A percentile compares a stretch with the other conserved stretches of the same genome.
phyloP scores from a whole-genome alignment of 2,329 filamentous ascomycete species.

The Colletotrichum sublineola region DNA sequence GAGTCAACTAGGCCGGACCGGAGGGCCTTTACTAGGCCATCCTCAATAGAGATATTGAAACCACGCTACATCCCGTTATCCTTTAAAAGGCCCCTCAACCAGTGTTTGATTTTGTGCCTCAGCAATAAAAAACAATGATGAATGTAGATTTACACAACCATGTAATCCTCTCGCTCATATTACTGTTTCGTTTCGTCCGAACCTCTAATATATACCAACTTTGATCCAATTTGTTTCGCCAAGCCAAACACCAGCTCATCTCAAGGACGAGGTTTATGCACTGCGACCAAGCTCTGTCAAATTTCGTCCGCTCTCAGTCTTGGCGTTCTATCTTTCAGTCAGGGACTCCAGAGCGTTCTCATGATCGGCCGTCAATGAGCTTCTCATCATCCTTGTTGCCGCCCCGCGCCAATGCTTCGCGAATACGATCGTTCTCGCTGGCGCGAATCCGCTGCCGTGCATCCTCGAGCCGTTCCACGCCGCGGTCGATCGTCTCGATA shows the following conservation, averaged over 20 bases:
- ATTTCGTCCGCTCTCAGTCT: slow-evolving; percentile 17
- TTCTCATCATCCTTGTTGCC: slow-evolving; percentile 56
- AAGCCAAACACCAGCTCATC: slow-evolving; percentile 37
- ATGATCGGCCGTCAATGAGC: slow-evolving; percentile 55
- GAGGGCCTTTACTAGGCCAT: background rate
- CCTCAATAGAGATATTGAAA: slow-evolving; percentile 10
- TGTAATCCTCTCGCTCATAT: slow-evolving; percentile 10
- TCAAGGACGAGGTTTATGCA: slow-evolving; percentile 17
- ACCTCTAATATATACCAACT: slow-evolving; percentile 2
- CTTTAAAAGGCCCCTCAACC: background rate
- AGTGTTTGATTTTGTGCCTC: background rate
- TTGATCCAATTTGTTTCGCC: slow-evolving; percentile 26
- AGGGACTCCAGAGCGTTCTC: background rate
- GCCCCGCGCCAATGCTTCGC: slow-evolving; percentile 63
- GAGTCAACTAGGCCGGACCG: background rate
- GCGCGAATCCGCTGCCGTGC: slow-evolving; percentile 71
- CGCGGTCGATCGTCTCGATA: slow-evolving; percentile 79
- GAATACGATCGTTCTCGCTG: slow-evolving; percentile 70
- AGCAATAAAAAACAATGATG: background rate
- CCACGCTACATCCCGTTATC: background rate
- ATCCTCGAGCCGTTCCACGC: slow-evolving; percentile 78
- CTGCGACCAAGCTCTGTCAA: background rate
- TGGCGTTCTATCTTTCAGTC: slow-evolving; percentile 10
- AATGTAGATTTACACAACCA: background rate
- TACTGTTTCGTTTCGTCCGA: slow-evolving; percentile 32